These are phyloP conservation scores for Epichloe hybrida DNA, from an alignment of 2,329 filamentous ascomycete genomes.

Conservation along the genomic window DNA sequence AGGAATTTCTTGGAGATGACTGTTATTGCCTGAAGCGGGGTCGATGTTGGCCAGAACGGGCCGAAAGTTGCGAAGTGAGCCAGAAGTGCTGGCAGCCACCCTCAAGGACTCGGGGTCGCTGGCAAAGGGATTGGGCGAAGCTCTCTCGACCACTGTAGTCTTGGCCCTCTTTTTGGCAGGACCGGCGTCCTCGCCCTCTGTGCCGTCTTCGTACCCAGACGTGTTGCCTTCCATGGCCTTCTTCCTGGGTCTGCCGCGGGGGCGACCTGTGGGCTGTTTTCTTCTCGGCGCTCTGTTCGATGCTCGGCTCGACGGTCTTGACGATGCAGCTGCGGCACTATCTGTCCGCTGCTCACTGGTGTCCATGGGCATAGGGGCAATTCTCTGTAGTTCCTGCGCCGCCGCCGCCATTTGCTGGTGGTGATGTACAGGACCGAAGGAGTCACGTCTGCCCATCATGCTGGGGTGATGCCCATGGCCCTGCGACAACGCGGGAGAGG, in stretches of 20 bases:
- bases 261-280: conserved; percentile 37
- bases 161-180: conserved; percentile 60
- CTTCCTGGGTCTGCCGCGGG: conserved; percentile 43
- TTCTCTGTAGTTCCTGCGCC: conserved; percentile 19
- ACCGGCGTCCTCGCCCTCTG: conserved; percentile 43
- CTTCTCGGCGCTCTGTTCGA: conserved; percentile 31
- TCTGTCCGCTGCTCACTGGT: conserved; percentile 7
- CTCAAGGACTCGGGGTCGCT: conserved; percentile 65
- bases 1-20: conserved; percentile 57
- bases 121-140: conserved; percentile 59
- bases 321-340: conserved; percentile 20
- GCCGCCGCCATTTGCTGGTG: conserved; percentile 9
- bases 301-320: conserved; percentile 46
- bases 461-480: conserved; percentile 9
- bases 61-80: conserved; percentile 72
- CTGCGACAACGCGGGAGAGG: conserved; percentile 25
- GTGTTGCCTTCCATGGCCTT: conserved; percentile 49
- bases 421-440: conserved; percentile 12
- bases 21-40: conserved; percentile 20
- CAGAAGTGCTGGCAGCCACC: conserved; percentile 81
- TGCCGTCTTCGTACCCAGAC: conserved; percentile 57
- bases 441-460: conserved; percentile 13
- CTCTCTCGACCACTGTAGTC: conserved; percentile 52
- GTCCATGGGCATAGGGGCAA: conserved; percentile 22
- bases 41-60: conserved; percentile 47